Percentiles rank a stretch among this genome's conserved stretches.
These are phyloP conservation scores for Pseudopyricularia javanii DNA, from an alignment of 2,329 filamentous ascomycete genomes.

Conservation along the genomic window DNA sequence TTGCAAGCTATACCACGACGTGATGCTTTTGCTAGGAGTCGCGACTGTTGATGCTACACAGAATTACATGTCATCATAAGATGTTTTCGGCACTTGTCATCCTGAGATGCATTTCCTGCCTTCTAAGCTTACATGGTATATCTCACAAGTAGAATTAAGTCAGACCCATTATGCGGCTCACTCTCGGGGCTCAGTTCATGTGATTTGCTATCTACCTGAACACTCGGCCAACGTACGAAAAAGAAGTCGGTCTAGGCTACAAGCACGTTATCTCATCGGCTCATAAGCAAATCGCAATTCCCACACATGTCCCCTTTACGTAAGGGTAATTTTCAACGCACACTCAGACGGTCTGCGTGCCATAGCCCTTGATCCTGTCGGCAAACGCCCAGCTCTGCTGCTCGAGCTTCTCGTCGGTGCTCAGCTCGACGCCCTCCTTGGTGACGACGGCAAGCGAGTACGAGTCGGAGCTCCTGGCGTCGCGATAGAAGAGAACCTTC, in stretches of 20 bases:
- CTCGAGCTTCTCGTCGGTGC: constrained; percentile 79
- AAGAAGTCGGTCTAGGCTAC: neutral
- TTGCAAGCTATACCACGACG: neutral
- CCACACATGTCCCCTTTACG: neutral
- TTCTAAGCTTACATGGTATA: too few relatives aligned
- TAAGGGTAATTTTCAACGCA: neutral
- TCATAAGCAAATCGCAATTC: neutral
- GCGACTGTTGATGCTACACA: neutral
- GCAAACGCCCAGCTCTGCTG: constrained; percentile 97
- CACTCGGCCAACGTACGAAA: neutral
- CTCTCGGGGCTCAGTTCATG: neutral
- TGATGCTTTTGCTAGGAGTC: neutral
- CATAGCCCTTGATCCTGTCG: constrained; percentile 87
- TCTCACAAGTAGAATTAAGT: too few relatives aligned
- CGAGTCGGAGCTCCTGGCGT: constrained; percentile 80
- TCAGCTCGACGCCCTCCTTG: constrained; percentile 76
- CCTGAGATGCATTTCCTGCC: neutral
- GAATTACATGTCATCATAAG: neutral
- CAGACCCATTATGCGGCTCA: neutral
- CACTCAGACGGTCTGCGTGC: constrained; percentile 59
- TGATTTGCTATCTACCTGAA: neutral
- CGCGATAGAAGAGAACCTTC: constrained; percentile 97
- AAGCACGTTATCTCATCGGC: neutral
- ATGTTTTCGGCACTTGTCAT: neutral
- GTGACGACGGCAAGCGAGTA: constrained; percentile 89